Conservation (phyloP, 352 stramenopile species). For the Halophytophthora polymorphica region DNA sequence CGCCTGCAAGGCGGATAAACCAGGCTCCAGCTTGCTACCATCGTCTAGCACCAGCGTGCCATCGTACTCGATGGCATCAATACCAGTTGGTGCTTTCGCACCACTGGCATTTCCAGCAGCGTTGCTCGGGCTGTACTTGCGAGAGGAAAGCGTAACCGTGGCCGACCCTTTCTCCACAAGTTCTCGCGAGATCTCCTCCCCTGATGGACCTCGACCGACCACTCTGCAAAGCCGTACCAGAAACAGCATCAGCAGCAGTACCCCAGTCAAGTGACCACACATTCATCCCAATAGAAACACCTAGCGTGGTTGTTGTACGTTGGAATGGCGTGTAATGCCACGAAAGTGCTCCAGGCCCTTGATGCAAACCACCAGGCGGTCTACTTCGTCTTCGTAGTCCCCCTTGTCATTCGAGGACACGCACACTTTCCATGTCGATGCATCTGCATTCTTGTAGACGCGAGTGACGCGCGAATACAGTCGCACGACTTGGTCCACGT, state of each 20-base stretch:
- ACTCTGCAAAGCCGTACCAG: constrained; percentile 21
- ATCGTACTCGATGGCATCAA: constrained; percentile 9
- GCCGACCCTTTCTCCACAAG: constrained; percentile 23
- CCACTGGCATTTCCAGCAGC: background rate
- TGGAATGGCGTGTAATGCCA: constrained; percentile 26
- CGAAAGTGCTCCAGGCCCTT: constrained; percentile 35
- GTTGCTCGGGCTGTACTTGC: constrained; percentile 6
- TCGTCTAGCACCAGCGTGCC: constrained; percentile 11
- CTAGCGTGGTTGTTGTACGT: constrained; percentile 8
- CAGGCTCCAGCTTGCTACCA: constrained; percentile 2
- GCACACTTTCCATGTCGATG: constrained; percentile 20
- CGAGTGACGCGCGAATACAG: constrained; percentile 35
- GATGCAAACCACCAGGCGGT: constrained; percentile 65
- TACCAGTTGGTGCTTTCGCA: background rate
- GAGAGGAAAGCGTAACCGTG: constrained; percentile 38
- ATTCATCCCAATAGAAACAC: background rate
- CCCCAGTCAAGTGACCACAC: background rate
- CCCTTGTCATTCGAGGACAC: constrained; percentile 21
- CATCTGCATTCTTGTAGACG: constrained; percentile 22
- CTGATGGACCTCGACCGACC: constrained; percentile 46
- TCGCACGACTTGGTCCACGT: constrained; percentile 32
- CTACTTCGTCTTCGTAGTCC: constrained; percentile 39
- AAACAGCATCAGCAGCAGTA: background rate
- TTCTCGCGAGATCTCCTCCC: constrained; percentile 56
- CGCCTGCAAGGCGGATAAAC: constrained; percentile 15